Conservation (phyloP, 1,284 basidiomycete genomes). For the Trichosporon sp. region DNA sequence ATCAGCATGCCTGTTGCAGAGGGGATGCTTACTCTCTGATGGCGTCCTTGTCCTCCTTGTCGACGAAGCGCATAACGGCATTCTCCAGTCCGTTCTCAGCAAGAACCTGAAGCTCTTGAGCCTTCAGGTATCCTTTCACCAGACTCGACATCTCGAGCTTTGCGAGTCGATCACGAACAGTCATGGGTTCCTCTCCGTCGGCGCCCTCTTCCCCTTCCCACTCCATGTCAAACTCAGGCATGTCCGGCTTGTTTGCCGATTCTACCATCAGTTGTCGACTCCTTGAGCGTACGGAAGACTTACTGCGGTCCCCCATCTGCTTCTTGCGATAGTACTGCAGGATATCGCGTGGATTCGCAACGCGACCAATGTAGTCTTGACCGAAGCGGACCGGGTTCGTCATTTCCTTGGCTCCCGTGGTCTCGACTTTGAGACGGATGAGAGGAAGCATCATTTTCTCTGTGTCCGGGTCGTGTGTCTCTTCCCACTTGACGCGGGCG, state of each 20-base stretch:
- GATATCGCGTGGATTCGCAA: slow-evolving; percentile 93
- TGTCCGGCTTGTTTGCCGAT: slow-evolving; percentile 45
- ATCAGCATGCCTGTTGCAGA: not conserved
- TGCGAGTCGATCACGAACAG: slow-evolving; percentile 47
- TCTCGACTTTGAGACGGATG: slow-evolving; percentile 88
- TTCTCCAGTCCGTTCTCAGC: slow-evolving; percentile 84
- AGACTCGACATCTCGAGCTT: slow-evolving; percentile 62
- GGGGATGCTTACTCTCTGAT: slow-evolving; percentile 69
- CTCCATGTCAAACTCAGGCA: slow-evolving; percentile 59
- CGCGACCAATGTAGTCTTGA: slow-evolving; percentile 85
- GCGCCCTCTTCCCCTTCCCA: slow-evolving; percentile 69
- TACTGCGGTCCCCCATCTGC: slow-evolving; percentile 60
- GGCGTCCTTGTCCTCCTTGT: slow-evolving; percentile 91
- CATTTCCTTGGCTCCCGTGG: slow-evolving; percentile 81
- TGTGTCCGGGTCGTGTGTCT: slow-evolving; percentile 64
- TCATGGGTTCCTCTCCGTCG: slow-evolving; percentile 62
- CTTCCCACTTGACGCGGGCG: slow-evolving; percentile 77
- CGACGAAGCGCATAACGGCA: slow-evolving; percentile 89
- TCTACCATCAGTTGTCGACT: slow-evolving; percentile 36
- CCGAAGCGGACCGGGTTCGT: slow-evolving; percentile 96
- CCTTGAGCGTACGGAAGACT: slow-evolving; percentile 22
- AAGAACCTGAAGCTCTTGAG: slow-evolving; percentile 84
- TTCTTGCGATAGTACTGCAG: slow-evolving; percentile 86
- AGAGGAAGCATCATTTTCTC: slow-evolving; percentile 80
- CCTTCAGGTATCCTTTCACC: slow-evolving; percentile 82